A percentile compares a stretch with the other conserved stretches of the same genome.
Conservation (phyloP, 2,329 filamentous ascomycete species). For the Mycosphaerella sp. region DNA sequence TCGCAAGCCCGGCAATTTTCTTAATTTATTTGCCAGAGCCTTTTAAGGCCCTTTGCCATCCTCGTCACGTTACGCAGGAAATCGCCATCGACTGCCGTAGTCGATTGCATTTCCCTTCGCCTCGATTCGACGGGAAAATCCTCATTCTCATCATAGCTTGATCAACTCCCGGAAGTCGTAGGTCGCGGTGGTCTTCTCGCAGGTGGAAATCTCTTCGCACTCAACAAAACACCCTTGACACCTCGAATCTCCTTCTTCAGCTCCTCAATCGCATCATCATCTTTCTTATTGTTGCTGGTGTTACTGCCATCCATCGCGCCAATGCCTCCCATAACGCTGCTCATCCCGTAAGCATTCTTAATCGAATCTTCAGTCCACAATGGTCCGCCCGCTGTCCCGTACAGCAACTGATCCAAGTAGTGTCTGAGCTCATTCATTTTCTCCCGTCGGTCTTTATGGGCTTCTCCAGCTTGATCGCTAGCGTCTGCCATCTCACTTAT, state of each 20-base stretch:
- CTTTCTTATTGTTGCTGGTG: slow-evolving; percentile 38
- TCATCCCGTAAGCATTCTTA: slow-evolving; percentile 1
- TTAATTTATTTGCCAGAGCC: too few species aligned
- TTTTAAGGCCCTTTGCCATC: too few species aligned
- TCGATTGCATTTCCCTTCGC: too few species aligned
- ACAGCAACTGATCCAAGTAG: slow-evolving; percentile 58
- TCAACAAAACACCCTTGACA: slow-evolving; percentile 72
- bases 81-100: too few species aligned
- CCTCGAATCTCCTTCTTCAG: slow-evolving; percentile 69
- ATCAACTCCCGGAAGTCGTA: slow-evolving; percentile 1
- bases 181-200: slow-evolving; percentile 11
- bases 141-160: too few species aligned
- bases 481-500: slow-evolving; percentile 45
- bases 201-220: slow-evolving; percentile 58
- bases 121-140: too few species aligned
- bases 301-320: neutral
- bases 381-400: slow-evolving; percentile 28
- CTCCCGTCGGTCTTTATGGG: slow-evolving; percentile 47
- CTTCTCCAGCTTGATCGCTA: slow-evolving; percentile 47
- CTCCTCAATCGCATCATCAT: slow-evolving; percentile 63
- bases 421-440: slow-evolving; percentile 51
- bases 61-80: too few species aligned
- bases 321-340: neutral
- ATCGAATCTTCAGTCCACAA: slow-evolving; percentile 29
- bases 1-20: too few species aligned